Conservation (phyloP, 495 filamentous ascomycete species). For the Schizothecium vesticola region DNA sequence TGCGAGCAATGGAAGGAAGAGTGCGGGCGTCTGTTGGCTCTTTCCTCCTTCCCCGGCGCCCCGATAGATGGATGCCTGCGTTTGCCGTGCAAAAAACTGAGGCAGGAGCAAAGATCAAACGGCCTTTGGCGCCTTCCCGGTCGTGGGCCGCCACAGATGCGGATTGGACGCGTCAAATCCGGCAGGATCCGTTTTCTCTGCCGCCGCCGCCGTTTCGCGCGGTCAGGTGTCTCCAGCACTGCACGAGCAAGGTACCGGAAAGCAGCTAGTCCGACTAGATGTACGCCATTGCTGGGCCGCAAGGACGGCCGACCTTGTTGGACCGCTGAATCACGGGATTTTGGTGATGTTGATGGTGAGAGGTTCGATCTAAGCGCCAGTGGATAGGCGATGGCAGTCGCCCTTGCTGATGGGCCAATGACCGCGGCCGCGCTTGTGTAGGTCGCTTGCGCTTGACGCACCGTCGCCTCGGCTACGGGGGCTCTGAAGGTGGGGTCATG, state of each 20-base stretch:
- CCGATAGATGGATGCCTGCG: background rate
- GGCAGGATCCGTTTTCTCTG: background rate
- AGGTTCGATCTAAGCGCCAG: background rate
- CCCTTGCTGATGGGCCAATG: conserved; percentile 5
- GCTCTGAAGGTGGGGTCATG: background rate
- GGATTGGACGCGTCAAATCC: background rate
- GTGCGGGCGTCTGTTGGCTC: background rate
- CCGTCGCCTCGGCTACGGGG: background rate
- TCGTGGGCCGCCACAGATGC: background rate
- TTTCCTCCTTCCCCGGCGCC: background rate
- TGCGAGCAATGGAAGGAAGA: background rate
- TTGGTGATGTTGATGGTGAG: background rate
- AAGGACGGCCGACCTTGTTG: background rate
- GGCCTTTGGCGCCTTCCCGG: background rate
- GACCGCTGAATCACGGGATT: background rate
- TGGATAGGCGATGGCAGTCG: background rate
- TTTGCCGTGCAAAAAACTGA: background rate
- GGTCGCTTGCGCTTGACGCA: conserved; percentile 5
- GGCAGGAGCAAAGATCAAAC: background rate
- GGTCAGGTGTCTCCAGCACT: background rate
- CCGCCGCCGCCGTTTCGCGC: background rate
- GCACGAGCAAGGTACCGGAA: background rate
- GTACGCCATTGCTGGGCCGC: background rate
- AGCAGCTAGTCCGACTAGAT: background rate
- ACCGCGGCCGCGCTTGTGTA: background rate